A percentile compares a stretch with the other conserved stretches of the same genome.
These are phyloP conservation scores for Neonectria ditissima DNA, from an alignment of 2,329 filamentous ascomycete species.

Conservation along the genomic window DNA sequence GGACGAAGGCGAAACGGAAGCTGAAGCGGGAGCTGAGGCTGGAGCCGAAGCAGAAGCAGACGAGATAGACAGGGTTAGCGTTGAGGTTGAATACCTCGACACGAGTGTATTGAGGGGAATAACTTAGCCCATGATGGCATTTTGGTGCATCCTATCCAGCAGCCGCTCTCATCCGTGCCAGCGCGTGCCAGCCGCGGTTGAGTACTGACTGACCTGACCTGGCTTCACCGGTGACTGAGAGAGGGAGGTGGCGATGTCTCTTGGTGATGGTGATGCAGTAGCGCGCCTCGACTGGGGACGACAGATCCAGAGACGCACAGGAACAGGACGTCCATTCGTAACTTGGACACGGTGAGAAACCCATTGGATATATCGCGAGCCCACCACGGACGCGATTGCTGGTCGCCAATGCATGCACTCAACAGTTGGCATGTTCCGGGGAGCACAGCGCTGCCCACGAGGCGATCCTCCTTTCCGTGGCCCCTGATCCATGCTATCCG, in stretches of 20 bases:
- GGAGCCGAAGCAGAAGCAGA: constrained; percentile 2
- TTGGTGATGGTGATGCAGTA: constrained; percentile 4
- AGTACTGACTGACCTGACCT: background rate
- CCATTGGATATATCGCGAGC: constrained; percentile 26
- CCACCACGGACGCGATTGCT: constrained; percentile 26
- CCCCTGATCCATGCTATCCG: constrained; percentile 14
- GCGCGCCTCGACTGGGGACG: background rate
- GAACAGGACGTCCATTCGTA: background rate
- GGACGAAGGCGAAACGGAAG: constrained; percentile 6
- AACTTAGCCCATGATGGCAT: constrained; percentile 29
- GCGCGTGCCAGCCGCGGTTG: background rate
- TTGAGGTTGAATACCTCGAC: constrained; percentile 40
- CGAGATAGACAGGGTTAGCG: constrained; percentile 28
- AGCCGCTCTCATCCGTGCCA: background rate
- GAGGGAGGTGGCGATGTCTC: background rate
- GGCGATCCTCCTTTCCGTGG: background rate
- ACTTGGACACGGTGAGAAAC: constrained; percentile 10
- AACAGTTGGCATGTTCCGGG: constrained; percentile 38
- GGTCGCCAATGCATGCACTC: constrained; percentile 44
- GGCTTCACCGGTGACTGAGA: constrained; percentile 7
- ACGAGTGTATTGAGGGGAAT: constrained; percentile 36
- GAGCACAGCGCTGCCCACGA: constrained; percentile 7
- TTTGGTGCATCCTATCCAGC: background rate
- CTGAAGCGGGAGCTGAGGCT: background rate
- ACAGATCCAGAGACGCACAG: background rate